phyloP scores from a whole-genome alignment of 495 filamentous ascomycete genomes.

The Aspergillus sclerotiicarbonarius region DNA sequence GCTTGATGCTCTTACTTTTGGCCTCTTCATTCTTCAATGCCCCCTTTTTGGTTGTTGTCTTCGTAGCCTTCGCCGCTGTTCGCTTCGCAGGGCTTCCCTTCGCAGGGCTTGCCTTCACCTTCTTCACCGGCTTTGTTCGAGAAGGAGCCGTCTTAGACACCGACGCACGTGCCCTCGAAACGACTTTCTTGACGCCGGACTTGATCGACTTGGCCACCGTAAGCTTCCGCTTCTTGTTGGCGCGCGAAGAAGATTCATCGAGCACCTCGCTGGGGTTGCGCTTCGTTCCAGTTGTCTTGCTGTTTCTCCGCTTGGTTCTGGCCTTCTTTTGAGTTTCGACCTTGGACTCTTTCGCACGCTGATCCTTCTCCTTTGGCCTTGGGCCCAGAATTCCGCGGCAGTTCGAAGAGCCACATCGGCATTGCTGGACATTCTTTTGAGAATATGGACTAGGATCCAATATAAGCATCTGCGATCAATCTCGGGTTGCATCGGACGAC shows the following conservation, averaged over 20 bases:
- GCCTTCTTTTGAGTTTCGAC: conserved; percentile 34
- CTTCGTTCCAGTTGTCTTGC: no score
- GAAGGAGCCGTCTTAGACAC: conserved; percentile 16
- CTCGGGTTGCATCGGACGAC: conserved; percentile 14
- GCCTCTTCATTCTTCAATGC: conserved; percentile 13
- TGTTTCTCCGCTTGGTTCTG: conserved; percentile 33
- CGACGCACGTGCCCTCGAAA: conserved; percentile 24
- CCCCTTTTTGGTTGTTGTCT: conserved; percentile 11
- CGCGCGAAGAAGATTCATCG: conserved; percentile 20
- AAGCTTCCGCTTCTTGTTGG: conserved; percentile 40
- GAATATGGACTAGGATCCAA: conserved; percentile 57
- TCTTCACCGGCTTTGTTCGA: conserved; percentile 10
- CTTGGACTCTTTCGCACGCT: conserved; percentile 41
- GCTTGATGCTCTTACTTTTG: conserved; percentile 27
- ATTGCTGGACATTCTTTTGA: conserved; percentile 78
- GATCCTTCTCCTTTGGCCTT: conserved; percentile 57
- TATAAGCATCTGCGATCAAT: conserved; percentile 12
- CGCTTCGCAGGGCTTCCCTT: conserved; percentile 14
- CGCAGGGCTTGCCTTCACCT: conserved; percentile 2
- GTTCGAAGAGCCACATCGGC: conserved; percentile 71
- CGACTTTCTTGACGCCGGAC: conserved; percentile 37
- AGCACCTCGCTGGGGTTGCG: conserved; percentile 11
- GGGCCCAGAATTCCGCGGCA: conserved; percentile 79
- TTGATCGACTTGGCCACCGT: conserved; percentile 34
- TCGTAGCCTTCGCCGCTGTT: conserved; percentile 19